Conservation (phyloP, 2,329 filamentous ascomycete genomes). For the Ophiostoma australiae region DNA sequence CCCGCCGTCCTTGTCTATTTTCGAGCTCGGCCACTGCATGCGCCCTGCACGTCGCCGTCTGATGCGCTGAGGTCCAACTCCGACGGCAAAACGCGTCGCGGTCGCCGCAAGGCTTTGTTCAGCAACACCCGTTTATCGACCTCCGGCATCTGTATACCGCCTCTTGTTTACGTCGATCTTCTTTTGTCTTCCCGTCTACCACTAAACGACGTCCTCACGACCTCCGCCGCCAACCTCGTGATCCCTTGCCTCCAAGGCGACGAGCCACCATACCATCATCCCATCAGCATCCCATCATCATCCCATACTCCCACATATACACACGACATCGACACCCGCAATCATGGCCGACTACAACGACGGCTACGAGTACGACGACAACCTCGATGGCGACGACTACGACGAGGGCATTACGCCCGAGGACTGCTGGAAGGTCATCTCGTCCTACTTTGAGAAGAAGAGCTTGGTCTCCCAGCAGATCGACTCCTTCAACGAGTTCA, state of each 20-base stretch:
- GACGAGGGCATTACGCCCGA: slow-evolving; percentile 81
- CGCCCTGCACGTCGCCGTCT: slow-evolving; percentile 14
- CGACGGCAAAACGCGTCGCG: slow-evolving; percentile 26
- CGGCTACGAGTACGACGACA: slow-evolving; percentile 39
- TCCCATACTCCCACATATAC: background rate
- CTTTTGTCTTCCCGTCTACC: background rate
- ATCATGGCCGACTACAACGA: slow-evolving; percentile 55
- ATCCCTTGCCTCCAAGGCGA: background rate
- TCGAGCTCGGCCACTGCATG: slow-evolving; percentile 2
- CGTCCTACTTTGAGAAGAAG: slow-evolving; percentile 92
- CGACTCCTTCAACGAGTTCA: slow-evolving; percentile 97
- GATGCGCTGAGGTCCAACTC: slow-evolving; percentile 25
- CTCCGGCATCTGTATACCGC: background rate
- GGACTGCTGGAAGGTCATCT: slow-evolving; percentile 98
- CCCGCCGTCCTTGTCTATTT: background rate
- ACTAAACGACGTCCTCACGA: background rate
- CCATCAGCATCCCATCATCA: background rate
- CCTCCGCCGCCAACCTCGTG: background rate
- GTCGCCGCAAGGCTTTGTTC: slow-evolving; percentile 20
- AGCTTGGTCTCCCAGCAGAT: slow-evolving; percentile 95
- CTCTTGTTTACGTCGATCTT: background rate
- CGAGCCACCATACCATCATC: background rate
- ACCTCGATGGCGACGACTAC: slow-evolving; percentile 62
- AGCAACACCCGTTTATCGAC: slow-evolving; percentile 1
- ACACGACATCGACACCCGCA: slow-evolving; percentile 17